Evolutionary conservation across 2,329 filamentous ascomycete species (phyloP).

Genomic region (Malbranchea cinnamomea): DNA sequence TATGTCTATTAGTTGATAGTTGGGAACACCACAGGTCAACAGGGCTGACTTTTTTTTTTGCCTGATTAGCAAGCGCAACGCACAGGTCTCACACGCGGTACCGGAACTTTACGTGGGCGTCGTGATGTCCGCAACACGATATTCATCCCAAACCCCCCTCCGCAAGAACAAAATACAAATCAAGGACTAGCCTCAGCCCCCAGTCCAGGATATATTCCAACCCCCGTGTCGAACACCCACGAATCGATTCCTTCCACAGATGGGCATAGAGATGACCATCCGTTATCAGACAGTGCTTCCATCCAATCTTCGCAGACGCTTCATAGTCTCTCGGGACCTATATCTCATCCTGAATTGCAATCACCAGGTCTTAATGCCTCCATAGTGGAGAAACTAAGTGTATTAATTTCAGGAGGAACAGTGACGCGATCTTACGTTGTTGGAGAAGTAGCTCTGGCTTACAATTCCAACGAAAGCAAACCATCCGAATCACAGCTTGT

Average conservation of each 20-base stretch:
- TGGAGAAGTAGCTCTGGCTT: conserved; percentile 79
- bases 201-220: conserved; percentile 14
- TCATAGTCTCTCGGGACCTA: conserved; percentile 49
- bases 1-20: no score
- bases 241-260: conserved; percentile 20
- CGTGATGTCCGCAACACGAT: conserved; percentile 87
- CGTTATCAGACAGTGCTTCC: conserved; percentile 72
- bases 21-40: neutral
- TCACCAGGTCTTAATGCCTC: conserved; percentile 72
- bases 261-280: conserved; percentile 47
- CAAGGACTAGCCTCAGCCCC: conserved; percentile 18
- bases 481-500: conserved; percentile 45
- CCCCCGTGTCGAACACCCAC: no score
- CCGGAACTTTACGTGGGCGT: conserved; percentile 69
- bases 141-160: conserved; percentile 46
- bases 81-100: conserved; percentile 46
- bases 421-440: conserved; percentile 59
- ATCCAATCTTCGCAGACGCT: conserved; percentile 77
- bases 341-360: conserved; percentile 68
- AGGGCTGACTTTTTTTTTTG: neutral
- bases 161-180: conserved; percentile 23
- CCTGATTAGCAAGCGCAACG: conserved; percentile 28
- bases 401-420: conserved; percentile 60
- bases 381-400: conserved; percentile 81
- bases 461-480: conserved; percentile 38